These are phyloP conservation scores for Hyphochytrium catenoides DNA, from an alignment of 352 stramenopile genomes.

Conservation along the genomic window DNA sequence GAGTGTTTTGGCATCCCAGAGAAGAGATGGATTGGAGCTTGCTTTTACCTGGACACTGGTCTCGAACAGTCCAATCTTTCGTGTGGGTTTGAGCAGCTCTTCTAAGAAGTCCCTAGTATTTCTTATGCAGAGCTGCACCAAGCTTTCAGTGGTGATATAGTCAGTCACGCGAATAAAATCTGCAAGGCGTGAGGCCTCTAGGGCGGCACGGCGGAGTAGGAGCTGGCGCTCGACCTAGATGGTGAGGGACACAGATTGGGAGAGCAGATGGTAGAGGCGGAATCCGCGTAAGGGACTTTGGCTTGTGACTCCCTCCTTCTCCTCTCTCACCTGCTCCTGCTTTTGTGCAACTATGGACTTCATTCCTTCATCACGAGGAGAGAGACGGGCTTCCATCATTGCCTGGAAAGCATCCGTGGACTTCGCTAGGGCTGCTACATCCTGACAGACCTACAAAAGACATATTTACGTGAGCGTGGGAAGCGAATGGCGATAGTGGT, in stretches of 20 bases:
- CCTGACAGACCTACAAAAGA: too few species aligned
- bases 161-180: constrained; percentile 80
- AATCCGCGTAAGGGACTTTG: too few species aligned
- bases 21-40: too few species aligned
- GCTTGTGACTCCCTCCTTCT: too few species aligned
- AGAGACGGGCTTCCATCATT: too few species aligned
- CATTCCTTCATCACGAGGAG: constrained; percentile 22
- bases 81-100: constrained; percentile 56
- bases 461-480: too few species aligned
- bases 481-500: too few species aligned
- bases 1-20: too few species aligned
- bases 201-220: constrained; percentile 46
- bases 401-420: too few species aligned
- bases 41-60: constrained; percentile 76
- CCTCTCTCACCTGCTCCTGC: constrained; percentile 54
- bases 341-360: constrained; percentile 80
- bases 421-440: too few species aligned
- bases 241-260: too few species aligned
- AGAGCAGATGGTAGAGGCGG: too few species aligned
- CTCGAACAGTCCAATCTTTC: constrained; percentile 75
- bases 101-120: constrained; percentile 58
- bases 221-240: constrained; percentile 34
- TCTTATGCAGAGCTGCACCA: constrained; percentile 54
- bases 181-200: constrained; percentile 66
- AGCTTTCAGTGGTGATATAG: constrained; percentile 70